Evolutionary conservation across 495 filamentous ascomycete genomes (phyloP).

Genomic region (Acidomyces sp.): DNA sequence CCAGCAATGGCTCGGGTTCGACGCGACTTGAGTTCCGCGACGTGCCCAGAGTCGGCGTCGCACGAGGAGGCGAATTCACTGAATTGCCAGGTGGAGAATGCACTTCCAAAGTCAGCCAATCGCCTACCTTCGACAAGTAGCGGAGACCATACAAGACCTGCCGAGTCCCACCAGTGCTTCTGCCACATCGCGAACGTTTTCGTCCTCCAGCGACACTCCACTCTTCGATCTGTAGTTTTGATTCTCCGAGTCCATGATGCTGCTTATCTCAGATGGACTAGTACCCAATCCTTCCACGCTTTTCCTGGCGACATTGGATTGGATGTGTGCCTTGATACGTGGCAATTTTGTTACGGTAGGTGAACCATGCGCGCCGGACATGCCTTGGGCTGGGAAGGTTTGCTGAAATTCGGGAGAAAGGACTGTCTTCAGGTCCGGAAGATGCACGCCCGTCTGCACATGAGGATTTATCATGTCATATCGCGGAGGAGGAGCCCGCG

Average conservation of each 20-base stretch:
- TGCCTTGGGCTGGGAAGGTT: conserved; percentile 1
- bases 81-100: conserved; percentile 35
- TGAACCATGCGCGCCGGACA: not conserved
- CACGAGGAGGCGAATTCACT: not conserved
- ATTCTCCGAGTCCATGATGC: conserved; percentile 16
- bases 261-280: conserved; percentile 15
- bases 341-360: conserved; percentile 10
- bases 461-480: conserved; percentile 15
- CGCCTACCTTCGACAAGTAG: not conserved
- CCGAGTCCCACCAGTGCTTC: conserved; percentile 76
- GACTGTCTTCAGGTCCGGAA: conserved; percentile 25
- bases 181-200: conserved; percentile 65
- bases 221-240: conserved; percentile 17
- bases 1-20: conserved; percentile 59
- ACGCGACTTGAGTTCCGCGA: conserved; percentile 9
- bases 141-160: conserved; percentile 45
- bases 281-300: conserved; percentile 3
- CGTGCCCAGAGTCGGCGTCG: not conserved
- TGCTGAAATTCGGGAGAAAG: conserved; percentile 14
- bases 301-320: conserved; percentile 1
- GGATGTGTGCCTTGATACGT: conserved; percentile 5
- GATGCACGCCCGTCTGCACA: conserved; percentile 7
- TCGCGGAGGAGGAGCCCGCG: conserved; percentile 22
- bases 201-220: conserved; percentile 58
- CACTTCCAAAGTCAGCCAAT: conserved; percentile 28